phyloP scores from a whole-genome alignment of 2,329 filamentous ascomycete species.

The Phoma sp. region DNA sequence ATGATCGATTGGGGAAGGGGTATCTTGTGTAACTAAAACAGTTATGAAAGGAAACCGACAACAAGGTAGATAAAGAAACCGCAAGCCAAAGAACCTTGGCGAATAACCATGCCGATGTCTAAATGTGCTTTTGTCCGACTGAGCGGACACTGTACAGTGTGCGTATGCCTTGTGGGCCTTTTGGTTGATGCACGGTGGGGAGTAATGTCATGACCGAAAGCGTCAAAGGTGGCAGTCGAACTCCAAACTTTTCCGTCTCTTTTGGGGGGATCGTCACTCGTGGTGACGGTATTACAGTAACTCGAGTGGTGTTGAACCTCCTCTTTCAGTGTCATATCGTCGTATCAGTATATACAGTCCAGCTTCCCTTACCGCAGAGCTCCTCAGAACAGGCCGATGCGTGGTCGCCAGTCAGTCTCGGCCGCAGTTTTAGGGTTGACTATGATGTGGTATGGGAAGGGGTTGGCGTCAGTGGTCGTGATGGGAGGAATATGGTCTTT shows the following conservation, averaged over 20 bases:
- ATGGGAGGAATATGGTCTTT: conserved; percentile 98
- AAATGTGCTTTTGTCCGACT: conserved; percentile 25
- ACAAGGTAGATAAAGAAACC: neutral
- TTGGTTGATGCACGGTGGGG: conserved; percentile 10
- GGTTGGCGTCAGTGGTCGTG: conserved; percentile 88
- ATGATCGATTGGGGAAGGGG: conserved; percentile 34
- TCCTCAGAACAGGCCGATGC: conserved; percentile 65
- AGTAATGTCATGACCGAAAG: conserved; percentile 6
- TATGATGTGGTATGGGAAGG: conserved; percentile 92
- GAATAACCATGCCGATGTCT: conserved; percentile 10
- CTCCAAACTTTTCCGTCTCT: conserved; percentile 31
- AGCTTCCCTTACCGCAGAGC: conserved; percentile 2
- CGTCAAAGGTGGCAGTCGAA: neutral
- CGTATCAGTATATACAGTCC: conserved; percentile 31
- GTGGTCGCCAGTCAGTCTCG: conserved; percentile 74
- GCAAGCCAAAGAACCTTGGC: neutral
- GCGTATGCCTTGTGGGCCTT: conserved; percentile 10
- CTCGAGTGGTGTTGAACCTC: conserved; percentile 35
- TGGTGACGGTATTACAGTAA: neutral
- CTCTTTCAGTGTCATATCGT: conserved; percentile 18
- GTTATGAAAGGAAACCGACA: conserved; percentile 18
- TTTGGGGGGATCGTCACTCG: conserved; percentile 8
- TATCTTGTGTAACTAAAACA: conserved; percentile 40
- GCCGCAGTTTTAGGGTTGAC: conserved; percentile 76
- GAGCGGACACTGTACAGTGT: conserved; percentile 37